Evolutionary conservation across 371 early-diverging fungal genomes (phyloP).

Genomic region (Saksenaea oblongispora): DNA sequence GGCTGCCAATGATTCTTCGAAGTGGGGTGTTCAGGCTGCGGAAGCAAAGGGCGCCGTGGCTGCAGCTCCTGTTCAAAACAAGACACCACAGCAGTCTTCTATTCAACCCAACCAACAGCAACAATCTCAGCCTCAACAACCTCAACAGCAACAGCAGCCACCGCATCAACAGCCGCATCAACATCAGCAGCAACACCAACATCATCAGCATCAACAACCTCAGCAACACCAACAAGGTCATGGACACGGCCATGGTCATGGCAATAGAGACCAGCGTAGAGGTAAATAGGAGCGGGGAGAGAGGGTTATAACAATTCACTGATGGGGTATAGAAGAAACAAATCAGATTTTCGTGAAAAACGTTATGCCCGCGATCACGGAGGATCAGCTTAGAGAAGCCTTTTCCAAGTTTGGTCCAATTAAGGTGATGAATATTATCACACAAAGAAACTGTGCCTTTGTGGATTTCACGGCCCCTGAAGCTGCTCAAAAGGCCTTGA

Average conservation of each 20-base stretch:
- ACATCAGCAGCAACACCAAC: conserved; percentile 5
- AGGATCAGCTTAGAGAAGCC: conserved; percentile 27
- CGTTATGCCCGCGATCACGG: conserved; percentile 19
- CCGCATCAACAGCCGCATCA: conserved; percentile 6
- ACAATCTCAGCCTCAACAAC: conserved; percentile 5
- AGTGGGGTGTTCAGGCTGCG: conserved; percentile 38
- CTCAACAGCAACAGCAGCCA: background rate
- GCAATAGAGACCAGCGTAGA: conserved; percentile 10
- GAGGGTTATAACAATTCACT: background rate
- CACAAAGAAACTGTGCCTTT: conserved; percentile 25
- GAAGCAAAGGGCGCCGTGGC: conserved; percentile 31
- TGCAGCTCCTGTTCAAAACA: conserved; percentile 12
- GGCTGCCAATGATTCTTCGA: conserved; percentile 37
- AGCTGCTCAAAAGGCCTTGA: conserved; percentile 23
- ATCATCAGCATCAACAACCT: conserved; percentile 11
- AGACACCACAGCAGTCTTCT: background rate
- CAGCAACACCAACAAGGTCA: conserved; percentile 8
- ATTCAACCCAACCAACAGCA: conserved; percentile 9
- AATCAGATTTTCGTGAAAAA: conserved; percentile 31
- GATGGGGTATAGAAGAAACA: conserved; percentile 18
- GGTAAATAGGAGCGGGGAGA: background rate
- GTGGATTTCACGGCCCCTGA: conserved; percentile 27
- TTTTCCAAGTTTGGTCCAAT: conserved; percentile 32
- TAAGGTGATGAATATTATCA: conserved; percentile 19
- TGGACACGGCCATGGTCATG: conserved; percentile 7